Base-by-base conservation (phyloP, 2,329 filamentous ascomycete species). In the Colletotrichum orchidophilum region DNA sequence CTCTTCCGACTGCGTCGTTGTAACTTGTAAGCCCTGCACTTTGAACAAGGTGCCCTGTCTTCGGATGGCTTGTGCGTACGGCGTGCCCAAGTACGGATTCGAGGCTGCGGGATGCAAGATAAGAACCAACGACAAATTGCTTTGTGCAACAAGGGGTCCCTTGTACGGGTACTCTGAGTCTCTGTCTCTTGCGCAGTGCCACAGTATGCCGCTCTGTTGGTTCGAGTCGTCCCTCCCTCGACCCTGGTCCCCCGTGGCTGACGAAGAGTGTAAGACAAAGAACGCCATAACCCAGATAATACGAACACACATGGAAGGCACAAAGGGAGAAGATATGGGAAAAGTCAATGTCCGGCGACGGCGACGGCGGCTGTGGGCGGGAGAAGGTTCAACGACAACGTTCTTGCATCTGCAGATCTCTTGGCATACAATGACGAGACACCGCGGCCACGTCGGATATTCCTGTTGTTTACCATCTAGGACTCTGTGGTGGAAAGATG, bases 121-220 rank as follows among this genome's bases (percentile, higher is more conserved):
- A 61, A 49, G 58, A 53, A 61, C 39, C 39, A 61, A 46, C 42
- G 31, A 61, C 58, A 60, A 60, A 26, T 18, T 24, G 42, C 42
- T 46, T 59, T 60, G 35, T 39, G 42, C 42, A 60, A 60, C 57
- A 46, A 49, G 57, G 57, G 58, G 27, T 46, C 18, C 39, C 39
- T n/a, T 46, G 39, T 46, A 46, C 39, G n/a, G n/a, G n/a, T n/a
- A n/a, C n/a, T n/a, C 15, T 46, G 39, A 46, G 15, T 46, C n/a
- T 46, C 39, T 18, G 39, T 46, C 39, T 46, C 39, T 46, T 46
- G 39, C n/a, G 39, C 39, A 46, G 39, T 8, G n/a, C 39, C 39
- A n/a, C 39, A 46, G 18, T n/a, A n/a, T 46, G 39, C 39, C 39
- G 39, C 39, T n/a, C 9, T 46, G 39, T 46, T 46, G 39, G 18